Percentiles rank a stretch among this genome's conserved stretches.
These are phyloP conservation scores for Elaeis guineensis DNA, from an alignment of 176 grass and related monocot genomes.

Conservation along the genomic window DNA sequence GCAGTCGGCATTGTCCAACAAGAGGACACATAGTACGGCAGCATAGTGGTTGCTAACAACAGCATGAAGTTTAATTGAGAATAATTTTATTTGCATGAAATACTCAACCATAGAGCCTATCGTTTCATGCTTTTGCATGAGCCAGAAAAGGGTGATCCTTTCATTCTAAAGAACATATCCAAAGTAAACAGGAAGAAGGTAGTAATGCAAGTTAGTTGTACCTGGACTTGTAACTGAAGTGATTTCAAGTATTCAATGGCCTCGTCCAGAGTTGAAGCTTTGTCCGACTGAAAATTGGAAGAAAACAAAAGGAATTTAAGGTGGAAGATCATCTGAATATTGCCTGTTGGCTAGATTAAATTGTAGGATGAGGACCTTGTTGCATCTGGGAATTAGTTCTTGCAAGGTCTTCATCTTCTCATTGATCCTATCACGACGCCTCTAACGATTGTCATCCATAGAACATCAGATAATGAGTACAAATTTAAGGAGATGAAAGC, in stretches of 20 bases:
- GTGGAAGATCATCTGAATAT: neutral
- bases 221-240: conserved; percentile 30
- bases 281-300: conserved; percentile 25
- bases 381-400: conserved; percentile 23
- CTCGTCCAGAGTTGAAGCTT: conserved; percentile 28
- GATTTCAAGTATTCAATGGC: conserved; percentile 29
- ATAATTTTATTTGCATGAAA: too few relatives aligned
- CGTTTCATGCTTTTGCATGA: too few relatives aligned
- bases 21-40: too few relatives aligned
- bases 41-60: too few relatives aligned
- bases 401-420: conserved; percentile 20
- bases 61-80: too few relatives aligned
- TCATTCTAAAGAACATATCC: conserved; percentile 2
- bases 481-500: neutral
- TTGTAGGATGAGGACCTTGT: neutral
- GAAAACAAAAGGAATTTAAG: neutral
- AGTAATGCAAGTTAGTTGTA: neutral
- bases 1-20: too few relatives aligned
- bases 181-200: neutral
- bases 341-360: neutral
- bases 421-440: conserved; percentile 18
- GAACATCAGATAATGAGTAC: conserved; percentile 1
- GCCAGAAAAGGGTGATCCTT: too few relatives aligned
- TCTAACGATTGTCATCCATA: neutral
- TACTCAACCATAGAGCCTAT: too few relatives aligned